These are phyloP conservation scores for Pyricularia sp. DNA, from an alignment of 2,329 filamentous ascomycete species.

Conservation along the genomic window DNA sequence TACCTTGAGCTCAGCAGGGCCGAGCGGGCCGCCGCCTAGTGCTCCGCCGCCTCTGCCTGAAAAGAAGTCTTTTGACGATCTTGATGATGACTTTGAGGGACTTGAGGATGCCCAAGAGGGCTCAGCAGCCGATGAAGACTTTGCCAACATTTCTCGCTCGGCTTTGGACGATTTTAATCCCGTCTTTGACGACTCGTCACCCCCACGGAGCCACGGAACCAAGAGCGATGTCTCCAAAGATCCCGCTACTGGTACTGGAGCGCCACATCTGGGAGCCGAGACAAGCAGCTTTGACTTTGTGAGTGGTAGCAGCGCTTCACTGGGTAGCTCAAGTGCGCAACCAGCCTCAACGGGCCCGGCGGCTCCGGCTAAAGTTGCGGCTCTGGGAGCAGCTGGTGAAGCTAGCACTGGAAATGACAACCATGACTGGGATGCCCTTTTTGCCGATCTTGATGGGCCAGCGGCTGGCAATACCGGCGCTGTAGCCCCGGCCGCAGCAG, in stretches of 20 bases:
- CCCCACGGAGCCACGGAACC: conserved; percentile 29
- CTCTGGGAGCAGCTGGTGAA: neutral
- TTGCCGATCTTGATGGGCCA: conserved; percentile 64
- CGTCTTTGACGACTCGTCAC: conserved; percentile 65
- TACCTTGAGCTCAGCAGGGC: conserved; percentile 19
- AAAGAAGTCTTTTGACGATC: conserved; percentile 59
- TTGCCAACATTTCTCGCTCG: conserved; percentile 63
- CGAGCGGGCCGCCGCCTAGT: conserved; percentile 13
- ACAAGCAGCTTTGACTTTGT: conserved; percentile 53
- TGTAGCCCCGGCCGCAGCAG: conserved; percentile 15
- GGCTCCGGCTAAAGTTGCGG: neutral
- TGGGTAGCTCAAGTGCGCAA: conserved; percentile 25
- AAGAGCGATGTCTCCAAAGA: conserved; percentile 37
- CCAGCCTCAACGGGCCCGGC: conserved; percentile 10
- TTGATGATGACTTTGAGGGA: conserved; percentile 74
- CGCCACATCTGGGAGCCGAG: conserved; percentile 35
- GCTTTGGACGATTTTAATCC: conserved; percentile 72
- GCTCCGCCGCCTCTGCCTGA: conserved; percentile 22
- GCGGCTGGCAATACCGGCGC: conserved; percentile 17
- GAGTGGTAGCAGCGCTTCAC: conserved; percentile 16
- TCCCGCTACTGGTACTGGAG: conserved; percentile 8
- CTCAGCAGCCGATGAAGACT: conserved; percentile 62
- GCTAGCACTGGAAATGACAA: conserved; percentile 25
- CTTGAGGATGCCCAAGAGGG: conserved; percentile 79
- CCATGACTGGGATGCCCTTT: conserved; percentile 94